Evolutionary conservation across 2,329 filamentous ascomycete genomes (phyloP).

Genomic region (Pestalotiopsis sp.): DNA sequence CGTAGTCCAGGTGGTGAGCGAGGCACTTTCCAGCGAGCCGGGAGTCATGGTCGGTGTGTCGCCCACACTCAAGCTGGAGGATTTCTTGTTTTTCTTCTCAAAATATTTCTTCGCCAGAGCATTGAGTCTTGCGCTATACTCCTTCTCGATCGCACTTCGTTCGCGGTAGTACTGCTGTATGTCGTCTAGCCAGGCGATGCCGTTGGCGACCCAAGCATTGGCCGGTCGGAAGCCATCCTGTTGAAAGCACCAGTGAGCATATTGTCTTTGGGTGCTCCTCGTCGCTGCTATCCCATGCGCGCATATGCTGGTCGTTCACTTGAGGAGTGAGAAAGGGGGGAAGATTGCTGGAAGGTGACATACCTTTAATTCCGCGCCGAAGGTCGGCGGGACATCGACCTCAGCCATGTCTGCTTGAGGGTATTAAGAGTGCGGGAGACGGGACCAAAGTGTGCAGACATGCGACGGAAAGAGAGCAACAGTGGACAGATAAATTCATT

Average conservation of each 20-base stretch:
- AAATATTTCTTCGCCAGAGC: constrained; percentile 93
- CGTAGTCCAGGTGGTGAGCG: constrained; percentile 94
- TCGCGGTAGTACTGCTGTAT: constrained; percentile 98
- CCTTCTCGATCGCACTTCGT: constrained; percentile 91
- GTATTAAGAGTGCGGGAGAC: constrained; percentile 9
- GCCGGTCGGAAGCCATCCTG: constrained; percentile 97
- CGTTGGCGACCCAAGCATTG: constrained; percentile 86
- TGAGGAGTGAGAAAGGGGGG: constrained; percentile 10
- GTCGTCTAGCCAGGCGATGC: constrained; percentile 94
- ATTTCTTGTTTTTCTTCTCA: constrained; percentile 93
- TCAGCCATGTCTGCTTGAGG: constrained; percentile 67
- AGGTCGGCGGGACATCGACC: constrained; percentile 80
- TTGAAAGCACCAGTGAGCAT: constrained; percentile 14
- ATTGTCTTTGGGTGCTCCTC: constrained; percentile 12
- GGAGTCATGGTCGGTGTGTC: constrained; percentile 92
- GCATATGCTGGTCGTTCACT: constrained; percentile 18
- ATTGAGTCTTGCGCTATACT: constrained; percentile 88
- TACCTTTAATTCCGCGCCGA: constrained; percentile 94
- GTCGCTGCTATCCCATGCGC: constrained; percentile 10
- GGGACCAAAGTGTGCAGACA: constrained; percentile 23
- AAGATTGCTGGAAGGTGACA: constrained; percentile 21
- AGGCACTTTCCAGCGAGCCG: constrained; percentile 93
- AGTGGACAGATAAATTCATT: constrained; percentile 3
- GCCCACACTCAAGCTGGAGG: constrained; percentile 85
- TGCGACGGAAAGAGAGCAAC: neutral